These are phyloP conservation scores for Xylariales sp. DNA, from an alignment of 2,329 filamentous ascomycete species.

Conservation along the genomic window DNA sequence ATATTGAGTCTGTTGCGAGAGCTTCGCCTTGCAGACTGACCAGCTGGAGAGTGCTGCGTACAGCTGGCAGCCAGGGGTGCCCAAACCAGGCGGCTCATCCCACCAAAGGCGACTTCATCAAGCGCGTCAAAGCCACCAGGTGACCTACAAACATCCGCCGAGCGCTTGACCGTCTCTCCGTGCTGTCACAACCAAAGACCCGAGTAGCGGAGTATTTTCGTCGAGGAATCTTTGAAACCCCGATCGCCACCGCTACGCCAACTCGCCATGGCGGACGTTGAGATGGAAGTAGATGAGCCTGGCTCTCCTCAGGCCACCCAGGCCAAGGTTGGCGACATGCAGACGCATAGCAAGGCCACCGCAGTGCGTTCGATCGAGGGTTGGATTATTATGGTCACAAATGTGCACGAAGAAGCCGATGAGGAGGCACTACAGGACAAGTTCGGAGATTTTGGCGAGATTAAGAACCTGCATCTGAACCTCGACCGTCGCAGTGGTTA, in stretches of 20 bases:
- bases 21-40: too few species aligned
- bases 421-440: slow-evolving; percentile 79
- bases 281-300: slow-evolving; percentile 57
- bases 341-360: slow-evolving; percentile 68
- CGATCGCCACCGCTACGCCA: background rate
- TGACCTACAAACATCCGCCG: too few species aligned
- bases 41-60: too few species aligned
- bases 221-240: too few species aligned
- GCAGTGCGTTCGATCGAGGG: slow-evolving; percentile 85
- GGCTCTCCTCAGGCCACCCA: slow-evolving; percentile 31
- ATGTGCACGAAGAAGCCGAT: slow-evolving; percentile 82
- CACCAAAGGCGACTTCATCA: too few species aligned
- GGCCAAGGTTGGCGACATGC: slow-evolving; percentile 59
- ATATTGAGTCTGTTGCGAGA: too few species aligned
- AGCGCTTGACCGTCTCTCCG: too few species aligned
- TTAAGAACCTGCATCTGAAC: slow-evolving; percentile 83
- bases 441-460: slow-evolving; percentile 81
- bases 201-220: too few species aligned
- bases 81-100: too few species aligned
- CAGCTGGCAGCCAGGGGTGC: too few species aligned
- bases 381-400: slow-evolving; percentile 84
- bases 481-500: slow-evolving; percentile 79
- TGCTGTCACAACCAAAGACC: too few species aligned
- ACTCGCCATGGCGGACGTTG: slow-evolving; percentile 45
- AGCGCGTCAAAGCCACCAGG: too few species aligned